Conservation (phyloP, 2,329 filamentous ascomycete species). For the Fusarium euwallaceae region DNA sequence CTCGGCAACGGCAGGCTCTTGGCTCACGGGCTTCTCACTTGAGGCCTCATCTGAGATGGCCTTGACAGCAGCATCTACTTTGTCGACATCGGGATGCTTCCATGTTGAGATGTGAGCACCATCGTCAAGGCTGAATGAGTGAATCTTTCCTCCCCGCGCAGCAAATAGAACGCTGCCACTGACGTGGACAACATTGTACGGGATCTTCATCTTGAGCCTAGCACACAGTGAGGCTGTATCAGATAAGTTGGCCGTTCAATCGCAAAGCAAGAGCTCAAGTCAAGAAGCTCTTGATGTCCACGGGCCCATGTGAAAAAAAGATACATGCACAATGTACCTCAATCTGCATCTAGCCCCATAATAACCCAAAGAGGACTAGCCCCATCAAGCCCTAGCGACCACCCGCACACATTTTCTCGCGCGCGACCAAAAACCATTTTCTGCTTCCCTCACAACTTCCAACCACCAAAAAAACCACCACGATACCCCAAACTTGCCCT, state of each 20-base stretch:
- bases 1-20: constrained; percentile 18
- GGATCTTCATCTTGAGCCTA: constrained; percentile 59
- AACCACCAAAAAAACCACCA: constrained; percentile 43
- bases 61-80: constrained; percentile 48
- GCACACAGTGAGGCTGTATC: background rate
- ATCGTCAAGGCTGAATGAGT: constrained; percentile 73
- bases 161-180: constrained; percentile 74
- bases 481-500: constrained; percentile 72
- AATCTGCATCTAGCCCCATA: constrained; percentile 17
- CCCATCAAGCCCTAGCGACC: constrained; percentile 52
- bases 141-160: constrained; percentile 79
- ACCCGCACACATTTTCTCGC: constrained; percentile 52
- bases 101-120: constrained; percentile 73
- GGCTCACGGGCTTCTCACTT: constrained; percentile 25
- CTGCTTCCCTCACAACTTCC: constrained; percentile 35
- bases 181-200: constrained; percentile 75
- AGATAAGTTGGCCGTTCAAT: constrained; percentile 20
- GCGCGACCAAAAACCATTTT: constrained; percentile 38
- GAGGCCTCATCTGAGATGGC: constrained; percentile 24
- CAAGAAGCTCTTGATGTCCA: constrained; percentile 36
- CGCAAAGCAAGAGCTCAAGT: constrained; percentile 14
- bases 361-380: constrained; percentile 45
- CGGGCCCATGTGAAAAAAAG: constrained; percentile 48
- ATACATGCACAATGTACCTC: constrained; percentile 51
- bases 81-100: constrained; percentile 63